A percentile compares a stretch with the other conserved stretches of the same genome.
phyloP scores from a whole-genome alignment of 2,329 filamentous ascomycete genomes.

The Fusarium acutatum region DNA sequence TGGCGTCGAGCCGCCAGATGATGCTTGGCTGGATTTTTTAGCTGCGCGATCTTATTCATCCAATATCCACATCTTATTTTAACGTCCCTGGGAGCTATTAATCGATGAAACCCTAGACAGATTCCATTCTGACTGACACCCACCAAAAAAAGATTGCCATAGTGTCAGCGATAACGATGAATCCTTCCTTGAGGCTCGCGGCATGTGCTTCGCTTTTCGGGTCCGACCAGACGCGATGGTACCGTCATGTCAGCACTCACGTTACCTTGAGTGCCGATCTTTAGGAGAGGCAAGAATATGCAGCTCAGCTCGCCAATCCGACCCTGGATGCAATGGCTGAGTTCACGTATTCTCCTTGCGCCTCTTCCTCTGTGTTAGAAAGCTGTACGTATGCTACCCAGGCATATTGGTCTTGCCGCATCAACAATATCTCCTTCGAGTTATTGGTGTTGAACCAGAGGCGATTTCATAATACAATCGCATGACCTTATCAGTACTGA shows the following conservation, averaged over 20 bases:
- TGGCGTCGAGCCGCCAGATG: neutral
- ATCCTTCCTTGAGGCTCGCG: neutral
- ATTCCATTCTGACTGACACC: neutral
- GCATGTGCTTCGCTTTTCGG: slow-evolving; percentile 3
- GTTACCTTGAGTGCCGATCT: slow-evolving; percentile 33
- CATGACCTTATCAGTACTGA: neutral
- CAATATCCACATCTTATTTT: slow-evolving; percentile 19
- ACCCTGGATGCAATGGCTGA: slow-evolving; percentile 11
- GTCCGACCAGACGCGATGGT: slow-evolving; percentile 13
- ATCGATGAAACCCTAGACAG: neutral
- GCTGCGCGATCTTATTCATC: neutral
- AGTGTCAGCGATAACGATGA: neutral
- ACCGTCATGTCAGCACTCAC: slow-evolving; percentile 14
- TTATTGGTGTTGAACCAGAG: slow-evolving; percentile 69
- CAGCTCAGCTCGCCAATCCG: slow-evolving; percentile 29
- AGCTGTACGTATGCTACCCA: slow-evolving; percentile 68
- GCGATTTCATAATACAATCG: slow-evolving; percentile 73
- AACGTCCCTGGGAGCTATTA: neutral
- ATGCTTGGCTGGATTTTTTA: neutral
- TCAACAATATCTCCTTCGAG: slow-evolving; percentile 68
- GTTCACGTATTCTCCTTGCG: slow-evolving; percentile 25
- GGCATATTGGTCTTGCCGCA: slow-evolving; percentile 46
- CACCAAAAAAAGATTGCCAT: neutral
- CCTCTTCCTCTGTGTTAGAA: slow-evolving; percentile 58
- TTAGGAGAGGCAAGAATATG: slow-evolving; percentile 27